Evolutionary conservation across 495 filamentous ascomycete genomes (phyloP), one percentile per base, ranked within the genome.

Genomic region (Astrothelium macrocarpum): DNA sequence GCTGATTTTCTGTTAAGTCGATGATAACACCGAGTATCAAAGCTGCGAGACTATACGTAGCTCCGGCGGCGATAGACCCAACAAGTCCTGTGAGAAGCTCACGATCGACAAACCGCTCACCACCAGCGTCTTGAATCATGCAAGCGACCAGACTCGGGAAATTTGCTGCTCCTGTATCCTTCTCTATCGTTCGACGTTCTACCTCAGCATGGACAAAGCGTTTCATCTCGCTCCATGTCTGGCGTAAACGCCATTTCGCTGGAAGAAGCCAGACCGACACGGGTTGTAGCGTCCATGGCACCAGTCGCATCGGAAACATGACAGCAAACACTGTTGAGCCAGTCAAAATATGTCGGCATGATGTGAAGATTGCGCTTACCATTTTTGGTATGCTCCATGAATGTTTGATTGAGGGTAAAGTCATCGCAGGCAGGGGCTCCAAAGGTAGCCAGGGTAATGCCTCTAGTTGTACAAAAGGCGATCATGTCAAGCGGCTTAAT

Each of bases 191-290:
- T 18, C 18, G 45, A 18, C 45, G 45, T 20, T 49, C 45, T 4
- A 49, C 18, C 20, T 18, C 45, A 18, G 45, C 7, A 14, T 18
- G 20, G 20, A 49, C 62, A 29, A 63, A 59, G 9, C 31, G n/a
- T 63, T 32, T 53, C 2, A 63, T 16, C 25, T 20, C n/a, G 12
- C 46, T 63, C 43, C 23, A 2, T n/a, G 18, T 39, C 3, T 59
- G 46, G 4, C 28, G 3, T 34, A 63, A 25, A 11, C 28, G 43
- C 62, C 62, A 63, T 39, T 59, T 63, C 2, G 49, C 45, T 1
- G 62, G 62, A 18, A 59, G 3, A 28, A 58, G 28, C 62, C 62
- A 63, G 7, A 63, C 62, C 2, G 59, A 1, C 5, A 7, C n/a
- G 4, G 45, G 62, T 59, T 59, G 62, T 3, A 63, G 46, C 2